These are phyloP conservation scores for Ogataea methylovora DNA, from an alignment of 805 yeast species.

Conservation along the genomic window DNA sequence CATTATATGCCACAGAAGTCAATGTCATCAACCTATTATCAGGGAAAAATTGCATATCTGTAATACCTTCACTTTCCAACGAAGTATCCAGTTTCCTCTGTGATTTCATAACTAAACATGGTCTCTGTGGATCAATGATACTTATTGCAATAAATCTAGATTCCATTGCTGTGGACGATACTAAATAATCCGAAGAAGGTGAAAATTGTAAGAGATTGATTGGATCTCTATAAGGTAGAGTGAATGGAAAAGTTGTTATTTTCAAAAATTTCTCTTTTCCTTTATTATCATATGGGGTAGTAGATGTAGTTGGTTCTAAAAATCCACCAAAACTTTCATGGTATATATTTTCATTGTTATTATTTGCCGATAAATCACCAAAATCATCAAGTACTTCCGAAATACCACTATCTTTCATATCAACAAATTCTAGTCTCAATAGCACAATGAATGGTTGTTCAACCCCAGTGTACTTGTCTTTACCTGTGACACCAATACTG, in stretches of 20 bases:
- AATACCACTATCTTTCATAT: slow-evolving; percentile 1
- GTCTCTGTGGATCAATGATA: slow-evolving; percentile 53
- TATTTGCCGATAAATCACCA: not conserved
- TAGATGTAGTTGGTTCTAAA: slow-evolving; percentile 8
- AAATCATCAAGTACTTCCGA: too few relatives aligned
- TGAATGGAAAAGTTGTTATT: slow-evolving; percentile 31
- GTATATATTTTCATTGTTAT: not conserved
- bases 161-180: slow-evolving; percentile 74
- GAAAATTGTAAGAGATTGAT: slow-evolving; percentile 70
- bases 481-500: slow-evolving; percentile 79
- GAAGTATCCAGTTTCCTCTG: slow-evolving; percentile 55
- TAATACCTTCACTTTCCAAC: slow-evolving; percentile 83
- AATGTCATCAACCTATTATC: slow-evolving; percentile 46
- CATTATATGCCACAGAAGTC: slow-evolving; percentile 53
- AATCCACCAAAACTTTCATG: slow-evolving; percentile 10
- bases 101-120: slow-evolving; percentile 63
- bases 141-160: slow-evolving; percentile 72
- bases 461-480: slow-evolving; percentile 56
- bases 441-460: slow-evolving; percentile 73
- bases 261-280: slow-evolving; percentile 4
- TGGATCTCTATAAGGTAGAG: slow-evolving; percentile 84
- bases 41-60: slow-evolving; percentile 69
- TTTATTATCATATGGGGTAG: slow-evolving; percentile 5
- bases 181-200: slow-evolving; percentile 56
- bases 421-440: slow-evolving; percentile 23